Conservation (phyloP, 495 filamentous ascomycete genomes). For the Penicillium atrosanguineum region DNA sequence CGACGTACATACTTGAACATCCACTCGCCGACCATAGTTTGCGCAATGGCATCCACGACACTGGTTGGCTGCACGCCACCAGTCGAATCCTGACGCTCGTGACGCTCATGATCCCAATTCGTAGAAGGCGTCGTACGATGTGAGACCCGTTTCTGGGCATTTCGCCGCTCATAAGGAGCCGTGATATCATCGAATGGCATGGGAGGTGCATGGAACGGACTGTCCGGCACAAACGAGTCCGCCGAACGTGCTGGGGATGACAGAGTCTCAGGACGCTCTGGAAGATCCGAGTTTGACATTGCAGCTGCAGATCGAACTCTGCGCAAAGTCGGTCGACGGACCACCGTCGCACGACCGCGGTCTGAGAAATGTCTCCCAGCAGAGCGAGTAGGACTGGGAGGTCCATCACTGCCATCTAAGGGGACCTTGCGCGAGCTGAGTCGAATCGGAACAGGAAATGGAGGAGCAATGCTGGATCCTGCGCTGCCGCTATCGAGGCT, state of each 20-base stretch:
- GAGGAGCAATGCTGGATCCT: constrained; percentile 52
- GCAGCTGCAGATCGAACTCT: constrained; percentile 80
- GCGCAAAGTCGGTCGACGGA: constrained; percentile 55
- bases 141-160: constrained; percentile 15
- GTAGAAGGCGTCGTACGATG: constrained; percentile 23
- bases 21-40: constrained; percentile 99
- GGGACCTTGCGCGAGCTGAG: constrained; percentile 80
- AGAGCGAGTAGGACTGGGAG: constrained; percentile 71
- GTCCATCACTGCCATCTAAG: constrained; percentile 70
- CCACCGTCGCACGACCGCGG: constrained; percentile 29
- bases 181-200: constrained; percentile 72
- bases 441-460: constrained; percentile 87
- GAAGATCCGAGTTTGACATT: constrained; percentile 51
- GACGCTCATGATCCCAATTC: constrained; percentile 30
- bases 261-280: constrained; percentile 50
- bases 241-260: constrained; percentile 66
- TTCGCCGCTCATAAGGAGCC: constrained; percentile 40
- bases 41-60: constrained; percentile 96
- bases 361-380: constrained; percentile 43
- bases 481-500: constrained; percentile 53
- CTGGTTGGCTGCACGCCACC: constrained; percentile 67
- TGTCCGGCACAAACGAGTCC: constrained; percentile 64
- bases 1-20: constrained; percentile 98
- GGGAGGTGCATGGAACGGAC: constrained; percentile 64
- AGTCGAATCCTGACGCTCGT: constrained; percentile 50